phyloP scores from a whole-genome alignment of 371 early-diverging fungal genomes.

The Mucor lusitanicus region DNA sequence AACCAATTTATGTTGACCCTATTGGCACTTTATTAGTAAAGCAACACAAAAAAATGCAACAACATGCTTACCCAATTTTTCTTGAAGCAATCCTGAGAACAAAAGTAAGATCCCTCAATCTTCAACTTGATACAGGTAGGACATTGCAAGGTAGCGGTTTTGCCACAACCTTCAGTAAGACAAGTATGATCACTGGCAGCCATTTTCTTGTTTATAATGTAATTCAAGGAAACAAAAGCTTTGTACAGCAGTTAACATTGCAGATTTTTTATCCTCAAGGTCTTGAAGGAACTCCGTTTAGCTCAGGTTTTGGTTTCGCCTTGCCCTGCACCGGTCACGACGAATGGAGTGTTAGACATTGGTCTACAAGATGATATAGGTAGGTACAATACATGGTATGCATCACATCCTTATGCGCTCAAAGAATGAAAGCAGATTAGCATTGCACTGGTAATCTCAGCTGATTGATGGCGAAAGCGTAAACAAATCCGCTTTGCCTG shows the following conservation, averaged over 20 bases:
- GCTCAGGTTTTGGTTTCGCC: no score
- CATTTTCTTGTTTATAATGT: background rate
- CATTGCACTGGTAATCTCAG: no score
- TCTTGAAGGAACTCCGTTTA: background rate
- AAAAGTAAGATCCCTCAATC: constrained; percentile 79
- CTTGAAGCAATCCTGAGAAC: constrained; percentile 91
- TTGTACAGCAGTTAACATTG: no score
- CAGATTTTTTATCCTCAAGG: no score
- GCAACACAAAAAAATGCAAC: background rate
- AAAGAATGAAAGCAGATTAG: no score
- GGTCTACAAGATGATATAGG: no score
- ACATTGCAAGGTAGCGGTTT: constrained; percentile 84
- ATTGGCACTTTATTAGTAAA: background rate
- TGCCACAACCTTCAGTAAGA: constrained; percentile 55
- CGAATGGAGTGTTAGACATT: no score
- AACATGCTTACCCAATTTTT: constrained; percentile 69
- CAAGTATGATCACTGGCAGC: constrained; percentile 19
- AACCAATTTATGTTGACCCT: constrained; percentile 57
- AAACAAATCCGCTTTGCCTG: no score
- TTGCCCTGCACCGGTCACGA: no score
- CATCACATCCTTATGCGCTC: no score
- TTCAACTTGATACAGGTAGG: constrained; percentile 86
- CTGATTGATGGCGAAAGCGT: no score
- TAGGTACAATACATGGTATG: no score
- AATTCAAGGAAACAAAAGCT: background rate